Evolutionary conservation across 768 basidiomycete genomes (phyloP).

Genomic region (Tylopilus subfusipes): DNA sequence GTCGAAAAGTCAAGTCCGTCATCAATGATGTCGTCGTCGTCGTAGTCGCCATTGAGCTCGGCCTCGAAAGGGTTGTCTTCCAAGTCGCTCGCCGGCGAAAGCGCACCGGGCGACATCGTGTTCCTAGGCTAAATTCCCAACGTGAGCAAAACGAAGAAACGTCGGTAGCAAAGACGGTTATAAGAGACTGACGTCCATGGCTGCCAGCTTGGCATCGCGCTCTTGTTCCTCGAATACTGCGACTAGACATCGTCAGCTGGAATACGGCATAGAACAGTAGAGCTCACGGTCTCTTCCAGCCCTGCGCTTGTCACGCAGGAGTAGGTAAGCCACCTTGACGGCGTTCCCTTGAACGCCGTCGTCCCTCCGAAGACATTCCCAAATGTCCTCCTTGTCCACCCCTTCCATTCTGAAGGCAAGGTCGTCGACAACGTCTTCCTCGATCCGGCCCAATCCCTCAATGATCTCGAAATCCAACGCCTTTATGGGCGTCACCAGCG

Average conservation of each 20-base stretch:
- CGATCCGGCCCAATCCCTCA: constrained; percentile 88
- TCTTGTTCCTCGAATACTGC: constrained; percentile 83
- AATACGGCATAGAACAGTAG: not conserved
- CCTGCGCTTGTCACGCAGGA: constrained; percentile 84
- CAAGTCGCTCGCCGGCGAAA: constrained; percentile 61
- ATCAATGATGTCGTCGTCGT: constrained; percentile 56
- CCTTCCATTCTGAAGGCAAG: constrained; percentile 67
- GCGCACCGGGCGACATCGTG: constrained; percentile 58
- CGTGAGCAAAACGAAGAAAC: constrained; percentile 4
- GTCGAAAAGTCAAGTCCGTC: constrained; percentile 49
- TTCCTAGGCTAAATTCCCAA: constrained; percentile 56
- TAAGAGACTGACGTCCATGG: constrained; percentile 68
- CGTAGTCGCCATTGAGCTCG: constrained; percentile 50
- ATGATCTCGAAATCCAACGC: constrained; percentile 78
- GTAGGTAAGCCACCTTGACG: constrained; percentile 94
- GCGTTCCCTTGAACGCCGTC: constrained; percentile 87
- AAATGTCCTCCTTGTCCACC: constrained; percentile 80
- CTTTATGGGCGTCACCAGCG: constrained; percentile 66
- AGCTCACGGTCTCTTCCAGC: constrained; percentile 80
- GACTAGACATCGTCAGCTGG: constrained; percentile 40
- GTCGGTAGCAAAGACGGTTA: constrained; percentile 3
- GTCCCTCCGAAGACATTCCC: constrained; percentile 78
- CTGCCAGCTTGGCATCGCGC: constrained; percentile 73
- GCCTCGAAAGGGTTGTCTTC: constrained; percentile 80
- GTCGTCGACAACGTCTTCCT: constrained; percentile 87